These are phyloP conservation scores for Myriosclerotinia duriaeana DNA, from an alignment of 2,329 filamentous ascomycete genomes.

Conservation along the genomic window DNA sequence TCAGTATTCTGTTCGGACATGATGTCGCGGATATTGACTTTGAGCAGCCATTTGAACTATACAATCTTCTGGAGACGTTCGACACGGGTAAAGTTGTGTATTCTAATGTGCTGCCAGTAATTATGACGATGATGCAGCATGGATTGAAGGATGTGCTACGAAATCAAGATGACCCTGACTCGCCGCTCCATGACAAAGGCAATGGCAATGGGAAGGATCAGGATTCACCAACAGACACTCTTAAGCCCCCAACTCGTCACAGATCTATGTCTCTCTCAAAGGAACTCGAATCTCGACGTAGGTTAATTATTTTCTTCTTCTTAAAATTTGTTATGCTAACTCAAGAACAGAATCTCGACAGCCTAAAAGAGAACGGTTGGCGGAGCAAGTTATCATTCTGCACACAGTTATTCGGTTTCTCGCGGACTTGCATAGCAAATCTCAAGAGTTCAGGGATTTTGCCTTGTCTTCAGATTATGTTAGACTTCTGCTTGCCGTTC, in stretches of 20 bases:
- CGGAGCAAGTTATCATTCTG: conserved; percentile 64
- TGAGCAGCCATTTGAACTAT: conserved; percentile 70
- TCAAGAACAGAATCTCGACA: conserved; percentile 42
- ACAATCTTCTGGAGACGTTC: conserved; percentile 73
- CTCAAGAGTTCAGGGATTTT: conserved; percentile 78
- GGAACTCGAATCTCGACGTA: conserved; percentile 56
- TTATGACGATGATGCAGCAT: conserved; percentile 83
- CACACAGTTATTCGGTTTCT: conserved; percentile 78
- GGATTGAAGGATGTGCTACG: conserved; percentile 71
- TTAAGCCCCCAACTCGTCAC: conserved; percentile 26
- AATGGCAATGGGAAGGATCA: conserved; percentile 33
- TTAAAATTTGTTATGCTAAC: conserved; percentile 19
- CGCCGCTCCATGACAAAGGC: conserved; percentile 44
- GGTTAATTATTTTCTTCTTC: conserved; percentile 33
- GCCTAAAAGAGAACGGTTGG: conserved; percentile 51
- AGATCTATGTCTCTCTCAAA: conserved; percentile 67
- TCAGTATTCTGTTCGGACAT: conserved; percentile 82
- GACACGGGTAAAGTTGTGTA: conserved; percentile 66
- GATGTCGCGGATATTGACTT: conserved; percentile 76
- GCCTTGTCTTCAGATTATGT: conserved; percentile 77
- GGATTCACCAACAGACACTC: conserved; percentile 31
- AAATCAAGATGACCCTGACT: conserved; percentile 60
- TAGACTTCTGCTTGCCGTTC: conserved; percentile 71
- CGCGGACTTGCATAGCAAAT: conserved; percentile 73
- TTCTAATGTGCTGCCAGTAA: conserved; percentile 75